phyloP scores from a whole-genome alignment of 148 eudicot genomes.

The Arctostaphylos glauca region DNA sequence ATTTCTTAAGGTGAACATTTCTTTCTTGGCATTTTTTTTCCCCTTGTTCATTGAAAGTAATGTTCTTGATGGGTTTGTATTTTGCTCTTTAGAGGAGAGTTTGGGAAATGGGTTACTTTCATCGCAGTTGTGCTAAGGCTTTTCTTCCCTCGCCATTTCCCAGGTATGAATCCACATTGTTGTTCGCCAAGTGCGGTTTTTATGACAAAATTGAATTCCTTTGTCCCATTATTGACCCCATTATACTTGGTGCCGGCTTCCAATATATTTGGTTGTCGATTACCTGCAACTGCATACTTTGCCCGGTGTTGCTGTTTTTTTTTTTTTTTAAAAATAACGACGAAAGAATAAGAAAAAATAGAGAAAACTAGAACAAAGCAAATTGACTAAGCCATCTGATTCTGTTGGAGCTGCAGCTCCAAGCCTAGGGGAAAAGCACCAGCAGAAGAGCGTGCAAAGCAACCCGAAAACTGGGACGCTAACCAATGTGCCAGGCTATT shows the following conservation, averaged over 20 bases:
- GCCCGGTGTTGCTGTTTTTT: not conserved
- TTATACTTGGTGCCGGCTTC: not conserved
- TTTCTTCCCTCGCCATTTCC: slow-evolving; percentile 53
- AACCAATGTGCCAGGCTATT: too few relatives aligned
- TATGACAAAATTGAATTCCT: not conserved
- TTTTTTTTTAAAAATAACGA: too few relatives aligned
- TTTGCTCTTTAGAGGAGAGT: slow-evolving; percentile 50
- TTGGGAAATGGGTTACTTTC: slow-evolving; percentile 82
- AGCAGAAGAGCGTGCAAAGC: too few relatives aligned
- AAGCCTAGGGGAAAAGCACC: too few relatives aligned
- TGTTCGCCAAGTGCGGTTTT: not conserved
- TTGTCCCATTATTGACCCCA: not conserved
- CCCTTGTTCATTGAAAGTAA: not conserved
- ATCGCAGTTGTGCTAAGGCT: slow-evolving; percentile 80
- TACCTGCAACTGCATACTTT: not conserved
- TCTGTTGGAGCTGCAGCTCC: too few relatives aligned
- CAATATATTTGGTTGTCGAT: not conserved
- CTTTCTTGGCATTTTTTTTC: not conserved
- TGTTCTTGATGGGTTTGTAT: not conserved
- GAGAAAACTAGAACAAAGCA: too few relatives aligned
- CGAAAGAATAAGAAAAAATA: too few relatives aligned
- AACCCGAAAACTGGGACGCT: too few relatives aligned
- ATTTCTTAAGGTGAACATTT: slow-evolving; percentile 54
- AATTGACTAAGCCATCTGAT: too few relatives aligned
- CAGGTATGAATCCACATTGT: slow-evolving; percentile 40